Percentiles rank a stretch among this genome's conserved stretches.
Conservation (phyloP, 108 stramenopile genomes). For the Aurantiochytrium sp. region DNA sequence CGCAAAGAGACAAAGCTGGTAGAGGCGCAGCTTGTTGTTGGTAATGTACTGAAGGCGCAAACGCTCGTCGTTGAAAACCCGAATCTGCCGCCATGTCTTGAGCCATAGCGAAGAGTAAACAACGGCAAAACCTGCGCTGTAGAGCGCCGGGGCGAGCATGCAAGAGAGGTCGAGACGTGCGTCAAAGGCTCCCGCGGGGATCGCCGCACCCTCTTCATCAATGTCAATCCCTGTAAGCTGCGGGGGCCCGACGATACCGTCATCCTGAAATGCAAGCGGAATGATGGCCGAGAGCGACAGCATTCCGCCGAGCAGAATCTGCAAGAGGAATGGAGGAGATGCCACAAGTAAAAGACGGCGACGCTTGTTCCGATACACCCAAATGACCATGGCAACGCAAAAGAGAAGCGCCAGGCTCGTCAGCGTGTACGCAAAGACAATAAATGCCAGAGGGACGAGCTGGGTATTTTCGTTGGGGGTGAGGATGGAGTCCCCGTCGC, state of each 20-base stretch:
- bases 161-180: not conserved
- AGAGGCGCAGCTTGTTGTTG: not conserved
- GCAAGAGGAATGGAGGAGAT: not conserved
- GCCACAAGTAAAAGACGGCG: not conserved
- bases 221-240: not conserved
- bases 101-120: not conserved
- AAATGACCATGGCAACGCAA: not conserved
- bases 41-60: not conserved
- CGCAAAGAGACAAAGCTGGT: not conserved
- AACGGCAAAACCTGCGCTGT: not conserved
- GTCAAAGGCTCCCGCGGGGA: not conserved
- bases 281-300: not conserved
- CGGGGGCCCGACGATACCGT: not conserved
- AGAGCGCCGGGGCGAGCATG: not conserved
- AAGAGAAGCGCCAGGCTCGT: not conserved
- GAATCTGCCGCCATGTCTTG: not conserved
- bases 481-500: not conserved
- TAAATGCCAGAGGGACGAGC: not conserved
- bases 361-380: not conserved
- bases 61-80: not conserved
- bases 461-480: not conserved
- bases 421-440: not conserved
- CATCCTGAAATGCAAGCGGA: not conserved
- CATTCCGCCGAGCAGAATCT: not conserved
- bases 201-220: not conserved